These are phyloP conservation scores for Saccharomycopsis hybrid DNA, from an alignment of 1,139 yeast genomes.

Conservation along the genomic window DNA sequence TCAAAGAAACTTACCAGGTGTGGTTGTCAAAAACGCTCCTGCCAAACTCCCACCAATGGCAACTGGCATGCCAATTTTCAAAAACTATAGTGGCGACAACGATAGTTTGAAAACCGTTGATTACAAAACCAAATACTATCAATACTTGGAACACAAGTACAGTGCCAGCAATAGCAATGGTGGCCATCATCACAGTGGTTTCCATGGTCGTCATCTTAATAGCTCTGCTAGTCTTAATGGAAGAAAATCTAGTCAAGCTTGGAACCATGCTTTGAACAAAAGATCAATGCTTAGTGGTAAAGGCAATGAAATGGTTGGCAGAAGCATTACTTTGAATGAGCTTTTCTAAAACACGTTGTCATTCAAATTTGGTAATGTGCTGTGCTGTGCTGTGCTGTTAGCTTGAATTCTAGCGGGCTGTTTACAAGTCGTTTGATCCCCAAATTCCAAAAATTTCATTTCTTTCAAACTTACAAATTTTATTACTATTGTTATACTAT, in stretches of 20 bases:
- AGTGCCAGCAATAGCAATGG: background rate
- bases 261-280: background rate
- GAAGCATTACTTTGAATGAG: constrained; percentile 2
- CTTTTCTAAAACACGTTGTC: constrained; percentile 1
- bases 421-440: no score
- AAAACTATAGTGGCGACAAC: background rate
- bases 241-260: background rate
- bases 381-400: no score
- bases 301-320: constrained; percentile 11
- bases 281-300: background rate
- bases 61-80: no score
- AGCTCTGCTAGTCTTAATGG: background rate
- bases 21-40: background rate
- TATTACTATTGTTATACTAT: no score
- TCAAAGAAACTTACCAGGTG: constrained; percentile 10
- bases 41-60: background rate
- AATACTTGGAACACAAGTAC: constrained; percentile 5
- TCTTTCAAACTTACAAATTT: no score
- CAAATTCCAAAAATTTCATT: no score
- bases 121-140: constrained; percentile 8
- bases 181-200: background rate
- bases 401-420: no score
- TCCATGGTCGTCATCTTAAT: background rate
- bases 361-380: no score
- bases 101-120: background rate